Evolutionary conservation across 495 filamentous ascomycete genomes (phyloP).

Genomic region (Aspergillus ellipticus): DNA sequence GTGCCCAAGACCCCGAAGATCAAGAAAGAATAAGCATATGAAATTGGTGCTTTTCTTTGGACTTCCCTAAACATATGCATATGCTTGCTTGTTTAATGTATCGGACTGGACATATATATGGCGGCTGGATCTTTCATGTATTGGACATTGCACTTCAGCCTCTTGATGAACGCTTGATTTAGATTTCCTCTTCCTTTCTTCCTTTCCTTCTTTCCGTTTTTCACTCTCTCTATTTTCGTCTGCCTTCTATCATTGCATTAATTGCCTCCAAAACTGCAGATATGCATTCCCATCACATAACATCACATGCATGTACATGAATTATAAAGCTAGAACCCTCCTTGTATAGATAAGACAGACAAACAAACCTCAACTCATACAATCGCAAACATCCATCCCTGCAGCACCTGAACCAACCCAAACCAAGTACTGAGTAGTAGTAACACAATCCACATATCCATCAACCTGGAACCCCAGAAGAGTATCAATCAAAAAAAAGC

Average conservation of each 20-base stretch:
- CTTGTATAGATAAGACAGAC: not conserved
- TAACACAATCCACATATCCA: too few species aligned
- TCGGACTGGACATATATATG: too few species aligned
- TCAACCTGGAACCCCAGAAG: too few species aligned
- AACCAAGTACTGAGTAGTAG: too few species aligned
- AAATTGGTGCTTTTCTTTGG: not conserved
- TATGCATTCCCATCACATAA: not conserved
- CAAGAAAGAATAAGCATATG: slow-evolving; percentile 9
- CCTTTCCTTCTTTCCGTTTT: slow-evolving; percentile 5
- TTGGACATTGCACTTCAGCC: too few species aligned
- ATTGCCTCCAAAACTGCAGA: not conserved
- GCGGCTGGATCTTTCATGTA: too few species aligned
- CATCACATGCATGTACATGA: not conserved
- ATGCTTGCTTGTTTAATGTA: not conserved
- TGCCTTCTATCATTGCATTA: not conserved
- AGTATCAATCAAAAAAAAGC: too few species aligned
- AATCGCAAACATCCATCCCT: too few species aligned
- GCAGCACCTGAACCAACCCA: too few species aligned
- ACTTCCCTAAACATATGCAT: slow-evolving; percentile 4
- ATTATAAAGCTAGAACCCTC: not conserved
- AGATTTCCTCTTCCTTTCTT: not conserved
- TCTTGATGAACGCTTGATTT: not conserved
- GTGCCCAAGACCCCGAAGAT: slow-evolving; percentile 61
- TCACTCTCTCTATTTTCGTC: not conserved
- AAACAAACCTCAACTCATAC: not conserved